phyloP scores from a whole-genome alignment of 1,284 basidiomycete species.

The Xerocomus minutiporus region DNA sequence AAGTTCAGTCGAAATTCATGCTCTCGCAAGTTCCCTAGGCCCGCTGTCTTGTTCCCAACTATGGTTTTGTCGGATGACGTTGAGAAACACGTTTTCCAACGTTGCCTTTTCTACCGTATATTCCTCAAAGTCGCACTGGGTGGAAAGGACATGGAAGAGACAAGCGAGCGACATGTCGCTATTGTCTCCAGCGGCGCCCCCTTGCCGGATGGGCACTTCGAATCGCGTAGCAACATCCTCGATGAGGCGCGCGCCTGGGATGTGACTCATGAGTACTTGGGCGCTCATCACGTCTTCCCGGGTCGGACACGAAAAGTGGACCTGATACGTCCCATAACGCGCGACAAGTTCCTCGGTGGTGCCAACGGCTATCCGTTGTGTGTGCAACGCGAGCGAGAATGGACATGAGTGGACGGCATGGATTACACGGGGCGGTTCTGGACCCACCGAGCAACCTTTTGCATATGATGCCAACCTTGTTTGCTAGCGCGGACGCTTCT shows the following conservation, averaged over 20 bases:
- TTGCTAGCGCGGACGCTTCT: conserved; percentile 64
- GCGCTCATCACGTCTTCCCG: conserved; percentile 54
- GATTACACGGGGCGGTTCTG: background rate
- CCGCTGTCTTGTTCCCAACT: conserved; percentile 45
- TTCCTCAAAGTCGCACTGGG: conserved; percentile 51
- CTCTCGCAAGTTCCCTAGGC: too few relatives aligned
- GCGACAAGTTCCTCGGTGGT: conserved; percentile 60
- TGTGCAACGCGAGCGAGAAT: background rate
- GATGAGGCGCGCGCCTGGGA: conserved; percentile 60
- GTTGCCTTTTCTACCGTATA: conserved; percentile 67
- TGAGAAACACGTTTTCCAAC: conserved; percentile 69
- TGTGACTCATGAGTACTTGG: conserved; percentile 56
- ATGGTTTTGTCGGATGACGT: conserved; percentile 64
- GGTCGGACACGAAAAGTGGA: conserved; percentile 67
- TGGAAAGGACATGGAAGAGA: conserved; percentile 53
- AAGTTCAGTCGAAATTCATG: too few relatives aligned
- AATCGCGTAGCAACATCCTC: conserved; percentile 77
- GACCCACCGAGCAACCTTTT: conserved; percentile 59
- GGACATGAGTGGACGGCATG: background rate
- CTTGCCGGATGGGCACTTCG: conserved; percentile 57
- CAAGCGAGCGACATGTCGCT: conserved; percentile 44
- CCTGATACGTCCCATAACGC: conserved; percentile 73
- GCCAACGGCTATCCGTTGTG: conserved; percentile 48
- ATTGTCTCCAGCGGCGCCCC: background rate
- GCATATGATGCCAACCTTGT: conserved; percentile 68